phyloP scores from a whole-genome alignment of 768 basidiomycete species.

The Mycena belliarum region DNA sequence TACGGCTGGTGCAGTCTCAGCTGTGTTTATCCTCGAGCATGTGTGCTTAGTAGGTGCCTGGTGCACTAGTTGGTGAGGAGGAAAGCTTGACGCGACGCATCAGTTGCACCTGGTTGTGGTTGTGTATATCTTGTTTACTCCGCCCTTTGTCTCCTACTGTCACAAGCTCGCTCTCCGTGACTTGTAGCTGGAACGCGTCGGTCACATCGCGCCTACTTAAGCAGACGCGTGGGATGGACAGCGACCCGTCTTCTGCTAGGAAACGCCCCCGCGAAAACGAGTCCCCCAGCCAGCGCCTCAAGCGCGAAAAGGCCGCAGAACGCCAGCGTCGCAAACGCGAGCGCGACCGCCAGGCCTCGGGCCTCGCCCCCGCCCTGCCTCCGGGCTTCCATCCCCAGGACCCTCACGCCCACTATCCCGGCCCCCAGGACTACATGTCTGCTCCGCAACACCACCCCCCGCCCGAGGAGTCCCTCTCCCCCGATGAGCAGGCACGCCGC shows the following conservation, averaged over 20 bases:
- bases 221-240: slow-evolving; percentile 15
- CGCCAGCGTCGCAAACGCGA: slow-evolving; percentile 83
- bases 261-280: slow-evolving; percentile 74
- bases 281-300: slow-evolving; percentile 68
- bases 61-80: too few relatives aligned
- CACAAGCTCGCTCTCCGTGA: neutral
- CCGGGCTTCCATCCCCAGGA: slow-evolving; percentile 33
- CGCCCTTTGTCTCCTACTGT: neutral
- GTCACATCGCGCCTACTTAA: slow-evolving; percentile 4
- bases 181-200: neutral
- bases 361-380: slow-evolving; percentile 39
- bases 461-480: slow-evolving; percentile 39
- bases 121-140: too few relatives aligned
- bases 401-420: slow-evolving; percentile 21
- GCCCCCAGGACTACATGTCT: slow-evolving; percentile 31
- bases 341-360: slow-evolving; percentile 49
- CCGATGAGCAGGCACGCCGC: slow-evolving; percentile 66
- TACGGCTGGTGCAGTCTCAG: neutral
- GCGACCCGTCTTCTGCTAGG: slow-evolving; percentile 28
- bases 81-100: too few relatives aligned
- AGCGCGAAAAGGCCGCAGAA: slow-evolving; percentile 86
- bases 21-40: neutral
- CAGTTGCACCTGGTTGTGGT: too few relatives aligned
- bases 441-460: slow-evolving; percentile 26
- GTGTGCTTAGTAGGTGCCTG: neutral